Evolutionary conservation across 192 early-diverging fungal species (phyloP), one percentile per base, ranked within the genome.

Genomic region (Backusella tuberculispora): DNA sequence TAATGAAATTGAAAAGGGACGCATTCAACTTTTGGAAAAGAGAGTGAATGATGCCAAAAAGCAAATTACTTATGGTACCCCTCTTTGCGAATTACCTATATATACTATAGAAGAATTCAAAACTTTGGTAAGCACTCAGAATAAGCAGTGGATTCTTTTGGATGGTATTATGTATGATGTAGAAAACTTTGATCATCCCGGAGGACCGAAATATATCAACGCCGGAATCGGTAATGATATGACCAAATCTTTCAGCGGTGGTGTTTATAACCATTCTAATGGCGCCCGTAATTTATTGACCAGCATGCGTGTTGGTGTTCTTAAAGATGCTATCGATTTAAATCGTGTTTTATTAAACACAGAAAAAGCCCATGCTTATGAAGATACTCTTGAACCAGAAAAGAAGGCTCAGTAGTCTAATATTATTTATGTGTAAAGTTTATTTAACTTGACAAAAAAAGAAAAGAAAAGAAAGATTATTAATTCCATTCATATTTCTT

Each of bases 81-180:
- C 91, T 1, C 77, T 93, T 37, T 79, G 86, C 24, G 72, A 91
- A 42, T 84, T 98, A 43, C 94, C 95, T 2, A 79, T 87, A 17
- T 92, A 83, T 66, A 89, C 88, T 5, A 83, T 83, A 85, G 86
- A 90, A 63, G 89, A 92, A 74, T 92, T 86, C 78, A 79, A 90
- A 72, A 46, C 78, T 43, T 79, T 88, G 78, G 90, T 93, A 74
- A 85, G 88, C 76, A 79, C 86, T 69, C 77, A 93, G 69, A 86
- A 87, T 50, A 87, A 89, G 75, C 86, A 91, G 76, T 93, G 92
- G 87, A 86, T 96, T 60, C 84, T 97, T 38, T 89, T 98, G 50
- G 95, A 96, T 73, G 92, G 92, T 78, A 86, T 91, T 44, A 83
- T 95, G 53, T 94, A 97, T 75, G 90, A 97, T 78, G 87, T 98